Percentiles rank a stretch among this genome's conserved stretches.
Conservation (phyloP, 1,284 basidiomycete genomes). For the Malassezia nana region DNA sequence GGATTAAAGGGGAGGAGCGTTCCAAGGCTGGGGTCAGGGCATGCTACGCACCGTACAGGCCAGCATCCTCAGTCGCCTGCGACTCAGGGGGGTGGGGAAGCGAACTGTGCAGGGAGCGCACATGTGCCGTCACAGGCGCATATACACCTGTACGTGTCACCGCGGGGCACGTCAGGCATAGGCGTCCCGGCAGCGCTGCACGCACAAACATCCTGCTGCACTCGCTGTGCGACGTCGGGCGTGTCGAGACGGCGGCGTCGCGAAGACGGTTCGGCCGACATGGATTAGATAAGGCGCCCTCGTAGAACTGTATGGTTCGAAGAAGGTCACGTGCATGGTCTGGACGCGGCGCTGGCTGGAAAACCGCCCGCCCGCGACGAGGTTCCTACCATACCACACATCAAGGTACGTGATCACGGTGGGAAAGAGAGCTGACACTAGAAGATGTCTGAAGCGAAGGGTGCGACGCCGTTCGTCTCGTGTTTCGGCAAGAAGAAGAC, state of each 20-base stretch:
- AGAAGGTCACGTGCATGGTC: slow-evolving; percentile 3
- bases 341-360: background rate
- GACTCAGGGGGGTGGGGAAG: background rate
- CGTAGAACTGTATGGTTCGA: slow-evolving; percentile 11
- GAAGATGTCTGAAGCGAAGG: slow-evolving; percentile 20
- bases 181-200: slow-evolving; percentile 1
- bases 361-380: background rate
- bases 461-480: slow-evolving; percentile 44
- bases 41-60: background rate
- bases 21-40: slow-evolving; percentile 5
- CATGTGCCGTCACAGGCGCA: background rate
- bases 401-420: slow-evolving; percentile 3
- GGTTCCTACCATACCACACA: slow-evolving; percentile 14
- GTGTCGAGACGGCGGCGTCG: background rate
- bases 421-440: background rate
- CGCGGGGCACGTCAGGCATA: background rate
- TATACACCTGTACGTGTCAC: background rate
- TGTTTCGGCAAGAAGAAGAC: slow-evolving; percentile 51
- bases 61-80: background rate
- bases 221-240: background rate
- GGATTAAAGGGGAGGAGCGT: slow-evolving; percentile 11
- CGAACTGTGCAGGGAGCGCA: background rate
- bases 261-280: slow-evolving; percentile 2
- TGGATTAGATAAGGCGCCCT: background rate
- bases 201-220: slow-evolving; percentile 2